phyloP scores from a whole-genome alignment of 768 basidiomycete genomes.

The Leccinum subtestaceum region DNA sequence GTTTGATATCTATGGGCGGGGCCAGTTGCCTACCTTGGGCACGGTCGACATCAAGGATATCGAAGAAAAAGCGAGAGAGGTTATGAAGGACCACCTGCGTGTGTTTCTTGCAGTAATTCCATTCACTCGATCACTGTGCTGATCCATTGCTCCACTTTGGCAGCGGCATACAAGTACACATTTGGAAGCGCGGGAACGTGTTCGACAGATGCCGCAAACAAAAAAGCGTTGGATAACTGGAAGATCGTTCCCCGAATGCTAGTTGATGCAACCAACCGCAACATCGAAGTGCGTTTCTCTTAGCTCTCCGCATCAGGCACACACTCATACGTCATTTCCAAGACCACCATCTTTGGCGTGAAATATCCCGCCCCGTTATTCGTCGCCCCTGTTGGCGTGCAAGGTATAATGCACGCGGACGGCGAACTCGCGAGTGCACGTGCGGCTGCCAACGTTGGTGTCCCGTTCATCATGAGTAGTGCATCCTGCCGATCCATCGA shows the following conservation, averaged over 20 bases:
- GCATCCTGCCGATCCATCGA: conserved; percentile 73
- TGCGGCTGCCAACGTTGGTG: conserved; percentile 57
- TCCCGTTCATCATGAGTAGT: conserved; percentile 76
- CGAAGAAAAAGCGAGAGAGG: conserved; percentile 62
- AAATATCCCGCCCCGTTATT: conserved; percentile 60
- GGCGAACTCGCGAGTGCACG: conserved; percentile 70
- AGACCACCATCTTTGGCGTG: conserved; percentile 73
- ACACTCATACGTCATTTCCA: background rate
- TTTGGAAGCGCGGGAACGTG: conserved; percentile 73
- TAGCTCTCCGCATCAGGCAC: no score
- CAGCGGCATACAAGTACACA: conserved; percentile 74
- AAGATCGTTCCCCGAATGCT: conserved; percentile 83
- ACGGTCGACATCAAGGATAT: conserved; percentile 62
- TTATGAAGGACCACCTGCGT: conserved; percentile 56
- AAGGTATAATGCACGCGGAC: conserved; percentile 67
- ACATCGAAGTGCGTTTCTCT: conserved; percentile 48
- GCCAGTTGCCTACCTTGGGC: conserved; percentile 38
- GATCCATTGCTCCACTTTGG: background rate
- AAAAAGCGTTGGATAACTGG: conserved; percentile 59
- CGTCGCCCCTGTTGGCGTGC: conserved; percentile 75
- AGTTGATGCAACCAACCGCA: conserved; percentile 53
- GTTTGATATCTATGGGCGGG: conserved; percentile 17
- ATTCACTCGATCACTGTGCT: background rate
- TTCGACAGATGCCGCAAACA: conserved; percentile 66
- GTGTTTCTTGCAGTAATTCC: conserved; percentile 13